These are phyloP conservation scores for Hawksworthiomyces lignivorus DNA, from an alignment of 2,329 filamentous ascomycete species.

Conservation along the genomic window DNA sequence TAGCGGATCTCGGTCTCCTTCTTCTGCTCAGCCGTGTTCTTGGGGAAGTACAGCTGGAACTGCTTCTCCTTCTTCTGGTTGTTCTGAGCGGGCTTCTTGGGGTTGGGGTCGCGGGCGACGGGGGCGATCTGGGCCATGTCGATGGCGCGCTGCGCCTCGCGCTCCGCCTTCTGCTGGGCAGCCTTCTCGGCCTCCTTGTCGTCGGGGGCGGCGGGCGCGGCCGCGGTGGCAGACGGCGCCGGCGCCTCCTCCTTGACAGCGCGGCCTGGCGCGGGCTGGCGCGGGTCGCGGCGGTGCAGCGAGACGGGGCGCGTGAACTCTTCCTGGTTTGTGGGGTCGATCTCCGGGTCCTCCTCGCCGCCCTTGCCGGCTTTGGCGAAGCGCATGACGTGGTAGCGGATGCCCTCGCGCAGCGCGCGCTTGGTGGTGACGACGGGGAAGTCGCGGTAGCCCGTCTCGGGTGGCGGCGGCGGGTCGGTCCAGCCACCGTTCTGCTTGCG, in stretches of 20 bases:
- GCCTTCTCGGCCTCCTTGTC: slow-evolving; percentile 54
- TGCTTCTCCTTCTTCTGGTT: slow-evolving; percentile 66
- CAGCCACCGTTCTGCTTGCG: slow-evolving; percentile 47
- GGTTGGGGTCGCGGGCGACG: slow-evolving; percentile 51
- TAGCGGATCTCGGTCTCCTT: slow-evolving; percentile 70
- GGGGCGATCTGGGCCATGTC: slow-evolving; percentile 93
- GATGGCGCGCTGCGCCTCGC: slow-evolving; percentile 76
- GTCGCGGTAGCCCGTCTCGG: slow-evolving; percentile 32
- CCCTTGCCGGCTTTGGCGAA: slow-evolving; percentile 55
- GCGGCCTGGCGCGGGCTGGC: slow-evolving; percentile 56
- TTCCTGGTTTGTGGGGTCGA: slow-evolving; percentile 62
- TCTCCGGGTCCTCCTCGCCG: slow-evolving; percentile 37
- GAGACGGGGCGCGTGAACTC: slow-evolving; percentile 85
- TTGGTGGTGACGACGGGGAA: slow-evolving; percentile 77
- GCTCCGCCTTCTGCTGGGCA: slow-evolving; percentile 67
- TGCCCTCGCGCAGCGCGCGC: slow-evolving; percentile 65
- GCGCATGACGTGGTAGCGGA: slow-evolving; percentile 83
- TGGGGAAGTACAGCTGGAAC: slow-evolving; percentile 76
- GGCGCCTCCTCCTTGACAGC: slow-evolving; percentile 51
- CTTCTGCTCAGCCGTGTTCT: slow-evolving; percentile 70
- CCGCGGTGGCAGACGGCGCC: slow-evolving; percentile 28
- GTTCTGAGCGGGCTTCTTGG: slow-evolving; percentile 31
- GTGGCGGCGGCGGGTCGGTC: slow-evolving; percentile 41
- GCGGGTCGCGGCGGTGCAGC: slow-evolving; percentile 80
- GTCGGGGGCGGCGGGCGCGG: slow-evolving; percentile 34